Conservation (phyloP, 345 rosid species). For the Salix suchowensis region DNA sequence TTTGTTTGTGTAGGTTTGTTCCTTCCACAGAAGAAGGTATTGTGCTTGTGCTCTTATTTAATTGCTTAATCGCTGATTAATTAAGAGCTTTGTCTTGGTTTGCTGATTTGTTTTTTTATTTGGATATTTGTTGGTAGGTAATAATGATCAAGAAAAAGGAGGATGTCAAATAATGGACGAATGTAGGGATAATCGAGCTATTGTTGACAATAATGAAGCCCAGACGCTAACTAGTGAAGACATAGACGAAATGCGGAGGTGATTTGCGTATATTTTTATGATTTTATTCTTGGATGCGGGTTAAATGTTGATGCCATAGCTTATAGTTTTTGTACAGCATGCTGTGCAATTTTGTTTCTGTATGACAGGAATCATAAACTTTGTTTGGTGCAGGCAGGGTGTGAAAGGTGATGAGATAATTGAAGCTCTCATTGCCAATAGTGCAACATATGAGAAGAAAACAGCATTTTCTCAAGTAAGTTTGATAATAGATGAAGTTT, state of each 20-base stretch:
- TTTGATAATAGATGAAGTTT: not conserved
- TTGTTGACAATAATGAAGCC: constrained; percentile 78
- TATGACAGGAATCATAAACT: not conserved
- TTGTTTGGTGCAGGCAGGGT: constrained; percentile 59
- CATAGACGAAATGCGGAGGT: constrained; percentile 80
- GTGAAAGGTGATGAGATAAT: constrained; percentile 80
- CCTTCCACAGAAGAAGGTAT: constrained; percentile 53
- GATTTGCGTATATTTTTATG: not conserved
- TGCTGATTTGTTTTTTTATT: not conserved
- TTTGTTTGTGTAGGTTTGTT: constrained; percentile 46
- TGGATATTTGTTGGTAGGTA: constrained; percentile 25
- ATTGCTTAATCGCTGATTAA: not conserved
- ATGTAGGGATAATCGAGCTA: constrained; percentile 59
- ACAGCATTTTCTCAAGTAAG: constrained; percentile 71
- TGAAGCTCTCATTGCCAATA: constrained; percentile 87
- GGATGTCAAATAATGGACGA: constrained; percentile 41
- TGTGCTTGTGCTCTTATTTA: not conserved
- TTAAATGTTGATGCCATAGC: not conserved
- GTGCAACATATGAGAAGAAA: constrained; percentile 87
- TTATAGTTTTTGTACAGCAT: not conserved
- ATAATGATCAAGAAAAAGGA: constrained; percentile 32
- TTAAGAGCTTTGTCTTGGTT: not conserved
- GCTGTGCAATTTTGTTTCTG: not conserved
- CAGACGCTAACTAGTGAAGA: constrained; percentile 74
- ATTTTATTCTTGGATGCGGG: not conserved